Evolutionary conservation across 164 flowering plant species (phyloP), one percentile per base, ranked within the genome.

Genomic region (Aristolochia californica): DNA sequence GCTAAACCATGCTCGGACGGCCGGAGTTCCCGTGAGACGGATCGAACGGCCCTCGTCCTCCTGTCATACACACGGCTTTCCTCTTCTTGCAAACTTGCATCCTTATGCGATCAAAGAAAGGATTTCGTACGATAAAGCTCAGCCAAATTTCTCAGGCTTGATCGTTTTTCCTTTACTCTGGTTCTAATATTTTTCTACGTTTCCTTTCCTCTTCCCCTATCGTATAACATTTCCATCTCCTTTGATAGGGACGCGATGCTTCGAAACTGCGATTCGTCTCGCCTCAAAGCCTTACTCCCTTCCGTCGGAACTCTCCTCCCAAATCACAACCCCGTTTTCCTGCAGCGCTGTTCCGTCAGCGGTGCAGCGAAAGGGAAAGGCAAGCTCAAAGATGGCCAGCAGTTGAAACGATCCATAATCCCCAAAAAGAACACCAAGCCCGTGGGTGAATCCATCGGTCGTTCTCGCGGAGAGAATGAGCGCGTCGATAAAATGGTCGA

Each of bases 331-430:
- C 51, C 51, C 51, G 2, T 13, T 14, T 72, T 83, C 43, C 60
- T 68, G 24, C 93, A 83, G 55, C 61, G 76, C 61, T 78, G 87
- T 66, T 68, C 75, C 5, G 95, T 78, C n/a, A 82, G 95, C 34
- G 84, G 97, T 10, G 85, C 97, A 0, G 82, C 97, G 5, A 90
- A 90, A 53, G 97, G 95, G 0, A 87, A 89, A 56, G 75, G 60
- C 0, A 88, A 88, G 61, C 9, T 74, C 55, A 89, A 86, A 59
- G 61, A 74, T 0, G 91, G 74, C 11, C 74, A 68, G 57, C 66
- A 67, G 5, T 52, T 81, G 62, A 83, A 85, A 66, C 76, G 83
- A 20, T 72, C 81, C 14, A 80, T 63, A 20, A 64, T 85, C 58
- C 67, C 83, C 3, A 78, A 68, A 9, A 82, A 79, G 48, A 78